Percentiles rank a stretch among this genome's conserved stretches.
Evolutionary conservation across 73 alveolate genomes (phyloP).

Genomic region (Blepharisma stoltei): DNA sequence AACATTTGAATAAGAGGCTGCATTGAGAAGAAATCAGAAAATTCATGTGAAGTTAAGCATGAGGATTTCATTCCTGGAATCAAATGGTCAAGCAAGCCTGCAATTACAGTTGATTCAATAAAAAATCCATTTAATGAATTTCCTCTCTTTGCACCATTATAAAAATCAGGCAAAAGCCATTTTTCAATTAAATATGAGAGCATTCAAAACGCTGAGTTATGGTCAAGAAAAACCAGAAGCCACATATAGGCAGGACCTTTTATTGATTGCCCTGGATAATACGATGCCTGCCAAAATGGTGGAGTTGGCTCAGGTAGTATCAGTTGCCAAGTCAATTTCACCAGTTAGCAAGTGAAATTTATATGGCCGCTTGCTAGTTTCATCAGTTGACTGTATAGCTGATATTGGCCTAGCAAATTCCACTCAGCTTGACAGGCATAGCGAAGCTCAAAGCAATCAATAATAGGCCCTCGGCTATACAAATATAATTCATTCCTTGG

Average conservation of each 20-base stretch:
- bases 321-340: too few relatives aligned
- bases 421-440: too few relatives aligned
- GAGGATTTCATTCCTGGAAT: neutral
- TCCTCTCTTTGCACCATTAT: neutral
- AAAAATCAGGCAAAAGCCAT: constrained; percentile 14
- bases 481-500: too few relatives aligned
- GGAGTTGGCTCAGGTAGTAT: too few relatives aligned
- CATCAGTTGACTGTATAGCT: too few relatives aligned
- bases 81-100: constrained; percentile 12
- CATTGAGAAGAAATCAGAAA: constrained; percentile 16
- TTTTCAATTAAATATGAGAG: constrained; percentile 15
- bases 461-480: too few relatives aligned
- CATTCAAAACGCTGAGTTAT: neutral
- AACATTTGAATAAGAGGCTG: constrained; percentile 14
- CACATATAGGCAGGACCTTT: neutral
- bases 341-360: too few relatives aligned
- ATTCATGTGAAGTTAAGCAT: neutral
- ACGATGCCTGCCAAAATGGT: too few relatives aligned
- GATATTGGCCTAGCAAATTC: too few relatives aligned
- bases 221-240: constrained; percentile 8
- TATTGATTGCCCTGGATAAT: too few relatives aligned
- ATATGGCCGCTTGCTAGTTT: too few relatives aligned
- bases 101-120: constrained; percentile 11
- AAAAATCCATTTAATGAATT: constrained; percentile 19
- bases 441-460: too few relatives aligned